phyloP scores from a whole-genome alignment of 2,329 filamentous ascomycete genomes.

The Aaosphaeria pasadenensis region DNA sequence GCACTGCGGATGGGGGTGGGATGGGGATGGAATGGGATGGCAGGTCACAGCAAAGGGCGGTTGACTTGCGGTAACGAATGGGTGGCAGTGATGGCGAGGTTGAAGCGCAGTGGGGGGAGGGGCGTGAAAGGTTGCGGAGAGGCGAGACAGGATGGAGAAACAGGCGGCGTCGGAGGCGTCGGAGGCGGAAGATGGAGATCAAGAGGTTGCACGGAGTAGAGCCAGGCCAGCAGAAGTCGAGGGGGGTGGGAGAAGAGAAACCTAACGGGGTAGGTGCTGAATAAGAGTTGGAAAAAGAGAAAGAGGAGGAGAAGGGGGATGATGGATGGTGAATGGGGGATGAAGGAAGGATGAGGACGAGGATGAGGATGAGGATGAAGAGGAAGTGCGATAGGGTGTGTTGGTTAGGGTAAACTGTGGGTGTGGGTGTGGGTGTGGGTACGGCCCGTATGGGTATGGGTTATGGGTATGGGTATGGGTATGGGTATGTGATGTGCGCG shows the following conservation, averaged over 20 bases:
- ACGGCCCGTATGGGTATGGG: background rate
- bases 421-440: background rate
- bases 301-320: background rate
- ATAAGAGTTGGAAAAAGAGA: background rate
- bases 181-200: background rate
- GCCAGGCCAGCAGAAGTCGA: background rate
- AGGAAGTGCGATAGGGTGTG: background rate
- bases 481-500: background rate
- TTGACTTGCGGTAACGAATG: too few species aligned
- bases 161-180: background rate
- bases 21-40: too few species aligned
- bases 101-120: too few species aligned
- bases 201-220: background rate
- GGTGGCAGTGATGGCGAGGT: too few species aligned
- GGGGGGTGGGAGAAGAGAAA: background rate
- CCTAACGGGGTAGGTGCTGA: background rate
- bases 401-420: background rate
- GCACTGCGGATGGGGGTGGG: too few species aligned
- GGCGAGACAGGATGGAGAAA: too few species aligned
- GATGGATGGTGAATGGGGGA: constrained; percentile 1
- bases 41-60: too few species aligned
- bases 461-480: background rate
- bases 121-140: too few species aligned
- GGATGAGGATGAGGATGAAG: constrained; percentile 1
- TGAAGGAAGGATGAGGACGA: constrained; percentile 2